Base-by-base conservation (phyloP, 2,329 filamentous ascomycete species). In the Colletotrichum tropicale region DNA sequence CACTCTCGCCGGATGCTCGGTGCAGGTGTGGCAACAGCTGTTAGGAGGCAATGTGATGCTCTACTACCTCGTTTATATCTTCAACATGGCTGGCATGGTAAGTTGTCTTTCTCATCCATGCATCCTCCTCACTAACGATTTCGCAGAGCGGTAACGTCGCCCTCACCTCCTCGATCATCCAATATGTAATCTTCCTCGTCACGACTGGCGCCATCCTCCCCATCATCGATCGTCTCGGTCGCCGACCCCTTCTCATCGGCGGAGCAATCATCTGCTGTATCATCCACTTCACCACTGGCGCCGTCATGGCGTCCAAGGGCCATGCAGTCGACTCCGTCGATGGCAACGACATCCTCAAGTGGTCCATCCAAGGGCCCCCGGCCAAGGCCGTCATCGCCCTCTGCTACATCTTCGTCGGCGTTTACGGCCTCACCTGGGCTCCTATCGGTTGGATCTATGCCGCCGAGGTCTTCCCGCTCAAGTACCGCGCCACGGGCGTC, bases 51-150 rank as follows among this genome's bases (percentile, higher is more conserved):
- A 91, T 67, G 88, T 91, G 4, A 89, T 89, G 78, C 86, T 90
- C 71, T 91, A 92, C 80, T 93, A 93, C 76, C 89, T 93, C 74
- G 88, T 92, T 0, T 92, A 92, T 76, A 89, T 92, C 76, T 92
- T 93, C 78, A 85, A 88, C 61, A 92, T 92, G 91, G 91, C 91
- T 10, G 87, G 87, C 56, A 87, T 92, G 80, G 75, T 77, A 24
- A 64, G 66, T 24, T 18, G 15, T 15, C 34, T 8, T 38, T 2
- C 5, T 38, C 15, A 18, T 38, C 8, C 18, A 18, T 38, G 8
- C 36, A 9, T 38, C 15, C 36, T 38, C 15, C 5, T 38, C 36
- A 5, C 60, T 64, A 38, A 64, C 60, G n/a, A 16, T 32, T 62
- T 38, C 24, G 6, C 52, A 80, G 78, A 77, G 72, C 8, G 80